These are phyloP conservation scores for Platanthera zijinensis DNA, from an alignment of 106 monocot genomes.

Conservation along the genomic window DNA sequence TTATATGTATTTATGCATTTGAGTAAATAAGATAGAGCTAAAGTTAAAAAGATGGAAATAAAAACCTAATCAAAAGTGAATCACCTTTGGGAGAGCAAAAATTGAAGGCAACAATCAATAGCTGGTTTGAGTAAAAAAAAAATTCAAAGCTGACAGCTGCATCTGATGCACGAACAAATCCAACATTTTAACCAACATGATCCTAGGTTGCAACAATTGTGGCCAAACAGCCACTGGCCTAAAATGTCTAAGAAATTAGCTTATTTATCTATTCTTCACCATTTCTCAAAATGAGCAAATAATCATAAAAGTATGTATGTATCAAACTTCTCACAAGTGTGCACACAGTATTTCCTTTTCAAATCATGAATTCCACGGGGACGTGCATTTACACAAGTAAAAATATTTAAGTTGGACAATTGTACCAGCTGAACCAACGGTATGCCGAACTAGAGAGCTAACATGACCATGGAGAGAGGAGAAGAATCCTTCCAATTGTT, in stretches of 20 bases:
- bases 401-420: not conserved
- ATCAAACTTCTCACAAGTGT: not conserved
- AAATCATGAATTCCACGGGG: not conserved
- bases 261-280: not conserved
- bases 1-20: not conserved
- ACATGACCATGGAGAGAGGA: slow-evolving; percentile 94
- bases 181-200: no score
- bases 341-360: not conserved
- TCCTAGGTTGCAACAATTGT: not conserved
- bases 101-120: not conserved
- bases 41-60: not conserved
- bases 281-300: not conserved
- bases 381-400: not conserved
- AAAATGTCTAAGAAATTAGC: not conserved
- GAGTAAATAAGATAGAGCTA: not conserved
- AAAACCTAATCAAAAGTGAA: not conserved
- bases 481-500: slow-evolving; percentile 73
- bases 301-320: not conserved
- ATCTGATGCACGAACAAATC: no score
- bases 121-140: not conserved
- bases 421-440: slow-evolving; percentile 82
- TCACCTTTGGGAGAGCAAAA: not conserved
- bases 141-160: not conserved
- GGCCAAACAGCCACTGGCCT: not conserved
- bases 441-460: slow-evolving; percentile 74